Conservation (phyloP, 2,329 filamentous ascomycete genomes). For the Dothidotthia symphoricarpi region DNA sequence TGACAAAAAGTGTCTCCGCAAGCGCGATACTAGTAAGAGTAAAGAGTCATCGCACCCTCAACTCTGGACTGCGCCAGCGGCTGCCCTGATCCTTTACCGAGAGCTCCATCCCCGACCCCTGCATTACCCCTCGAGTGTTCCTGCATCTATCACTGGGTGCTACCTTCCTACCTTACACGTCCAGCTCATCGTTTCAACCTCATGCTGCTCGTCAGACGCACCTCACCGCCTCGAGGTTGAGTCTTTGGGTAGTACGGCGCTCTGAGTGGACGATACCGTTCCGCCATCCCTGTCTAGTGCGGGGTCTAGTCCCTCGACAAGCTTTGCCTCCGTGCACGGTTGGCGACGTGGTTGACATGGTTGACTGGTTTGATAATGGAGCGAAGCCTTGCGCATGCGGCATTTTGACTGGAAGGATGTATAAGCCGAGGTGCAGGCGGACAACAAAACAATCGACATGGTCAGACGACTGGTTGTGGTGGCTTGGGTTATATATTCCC, state of each 20-base stretch:
- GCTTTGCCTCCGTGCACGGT: constrained; percentile 10
- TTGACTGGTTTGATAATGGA: too few species aligned
- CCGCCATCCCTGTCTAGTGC: constrained; percentile 10
- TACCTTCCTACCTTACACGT: constrained; percentile 18
- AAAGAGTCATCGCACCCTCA: constrained; percentile 23
- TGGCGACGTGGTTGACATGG: too few species aligned
- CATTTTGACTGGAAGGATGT: too few species aligned
- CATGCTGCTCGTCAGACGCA: constrained; percentile 21
- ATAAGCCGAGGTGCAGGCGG: too few species aligned
- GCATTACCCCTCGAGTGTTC: constrained; percentile 19
- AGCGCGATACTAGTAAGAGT: constrained; percentile 22
- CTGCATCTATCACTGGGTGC: constrained; percentile 38
- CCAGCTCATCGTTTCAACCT: constrained; percentile 23
- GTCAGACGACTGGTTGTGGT: too few species aligned
- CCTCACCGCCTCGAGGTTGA: constrained; percentile 27
- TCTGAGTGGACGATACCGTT: constrained; percentile 23
- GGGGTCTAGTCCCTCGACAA: constrained; percentile 17
- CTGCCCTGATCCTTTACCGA: constrained; percentile 33
- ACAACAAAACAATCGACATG: too few species aligned
- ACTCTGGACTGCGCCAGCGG: constrained; percentile 17
- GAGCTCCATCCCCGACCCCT: constrained; percentile 20
- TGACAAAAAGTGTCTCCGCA: constrained; percentile 21
- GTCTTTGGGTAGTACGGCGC: constrained; percentile 22
- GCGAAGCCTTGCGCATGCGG: too few species aligned
- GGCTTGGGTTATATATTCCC: too few species aligned